Conservation (phyloP, 2,329 filamentous ascomycete species). For the Hypomyces rosellus region DNA sequence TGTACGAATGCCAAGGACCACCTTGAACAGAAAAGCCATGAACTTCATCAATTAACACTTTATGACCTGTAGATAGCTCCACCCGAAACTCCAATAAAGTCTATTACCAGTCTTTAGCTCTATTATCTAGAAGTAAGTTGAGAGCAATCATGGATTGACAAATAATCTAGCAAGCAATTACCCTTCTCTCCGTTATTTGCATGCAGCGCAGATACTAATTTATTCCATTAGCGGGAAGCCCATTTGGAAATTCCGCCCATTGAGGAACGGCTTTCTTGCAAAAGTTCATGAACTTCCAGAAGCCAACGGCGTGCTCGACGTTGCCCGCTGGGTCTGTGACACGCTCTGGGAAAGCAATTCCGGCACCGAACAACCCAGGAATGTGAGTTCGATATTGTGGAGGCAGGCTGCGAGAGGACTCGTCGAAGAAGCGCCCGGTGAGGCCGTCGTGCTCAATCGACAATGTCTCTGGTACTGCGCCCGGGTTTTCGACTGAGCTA, state of each 20-base stretch:
- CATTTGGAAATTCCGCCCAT: constrained; percentile 3
- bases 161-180: no score
- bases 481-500: constrained; percentile 19
- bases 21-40: no score
- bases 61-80: no score
- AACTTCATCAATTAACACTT: no score
- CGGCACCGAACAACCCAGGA: constrained; percentile 53
- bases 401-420: background rate
- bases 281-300: constrained; percentile 62
- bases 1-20: no score
- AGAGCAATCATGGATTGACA: no score
- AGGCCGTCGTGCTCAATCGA: constrained; percentile 38
- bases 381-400: constrained; percentile 20
- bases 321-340: constrained; percentile 56
- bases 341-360: constrained; percentile 57
- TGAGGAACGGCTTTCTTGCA: constrained; percentile 46
- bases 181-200: no score
- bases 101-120: no score
- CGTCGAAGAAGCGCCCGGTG: constrained; percentile 16
- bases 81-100: no score
- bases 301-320: constrained; percentile 55
- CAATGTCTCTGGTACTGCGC: constrained; percentile 29
- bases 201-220: no score
- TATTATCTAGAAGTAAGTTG: no score
- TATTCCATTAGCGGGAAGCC: no score